phyloP scores from a whole-genome alignment of 2,329 filamentous ascomycete species.

The Metarhizium rileyi region DNA sequence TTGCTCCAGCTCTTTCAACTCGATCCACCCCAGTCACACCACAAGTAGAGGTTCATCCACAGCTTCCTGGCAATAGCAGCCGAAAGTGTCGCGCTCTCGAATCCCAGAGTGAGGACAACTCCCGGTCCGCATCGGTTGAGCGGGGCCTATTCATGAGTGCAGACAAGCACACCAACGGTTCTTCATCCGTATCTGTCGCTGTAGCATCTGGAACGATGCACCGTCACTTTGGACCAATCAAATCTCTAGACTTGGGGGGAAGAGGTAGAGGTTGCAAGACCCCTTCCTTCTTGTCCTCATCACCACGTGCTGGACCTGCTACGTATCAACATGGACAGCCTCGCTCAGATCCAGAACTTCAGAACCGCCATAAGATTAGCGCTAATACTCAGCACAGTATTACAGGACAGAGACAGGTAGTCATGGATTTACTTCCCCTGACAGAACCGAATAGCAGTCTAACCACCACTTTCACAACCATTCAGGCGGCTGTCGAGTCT shows the following conservation, averaged over 20 bases:
- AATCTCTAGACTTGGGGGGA: slow-evolving; percentile 31
- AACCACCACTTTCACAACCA: background rate
- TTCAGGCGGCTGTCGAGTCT: background rate
- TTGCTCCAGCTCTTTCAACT: slow-evolving; percentile 19
- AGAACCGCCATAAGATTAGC: slow-evolving; percentile 14
- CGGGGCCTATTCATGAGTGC: slow-evolving; percentile 46
- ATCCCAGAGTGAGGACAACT: slow-evolving; percentile 32
- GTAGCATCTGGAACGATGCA: slow-evolving; percentile 48
- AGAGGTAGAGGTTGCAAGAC: slow-evolving; percentile 15
- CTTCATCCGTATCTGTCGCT: slow-evolving; percentile 40
- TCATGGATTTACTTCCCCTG: background rate
- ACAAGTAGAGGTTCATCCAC: slow-evolving; percentile 21
- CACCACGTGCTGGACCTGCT: slow-evolving; percentile 20
- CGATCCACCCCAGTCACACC: slow-evolving; percentile 28
- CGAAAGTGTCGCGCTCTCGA: slow-evolving; percentile 32
- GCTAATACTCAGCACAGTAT: background rate
- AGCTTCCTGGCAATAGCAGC: slow-evolving; percentile 33
- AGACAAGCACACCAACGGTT: slow-evolving; percentile 57
- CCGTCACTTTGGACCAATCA: slow-evolving; percentile 35
- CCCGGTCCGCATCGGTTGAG: slow-evolving; percentile 55
- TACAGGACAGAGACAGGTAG: background rate
- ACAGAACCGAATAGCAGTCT: too few relatives aligned
- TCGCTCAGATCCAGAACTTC: slow-evolving; percentile 35
- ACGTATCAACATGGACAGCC: slow-evolving; percentile 34
- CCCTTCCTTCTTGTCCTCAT: slow-evolving; percentile 30